Evolutionary conservation across 148 eudicot species (phyloP), one percentile per base, ranked within the genome.

Genomic region (Bassia scoparia): DNA sequence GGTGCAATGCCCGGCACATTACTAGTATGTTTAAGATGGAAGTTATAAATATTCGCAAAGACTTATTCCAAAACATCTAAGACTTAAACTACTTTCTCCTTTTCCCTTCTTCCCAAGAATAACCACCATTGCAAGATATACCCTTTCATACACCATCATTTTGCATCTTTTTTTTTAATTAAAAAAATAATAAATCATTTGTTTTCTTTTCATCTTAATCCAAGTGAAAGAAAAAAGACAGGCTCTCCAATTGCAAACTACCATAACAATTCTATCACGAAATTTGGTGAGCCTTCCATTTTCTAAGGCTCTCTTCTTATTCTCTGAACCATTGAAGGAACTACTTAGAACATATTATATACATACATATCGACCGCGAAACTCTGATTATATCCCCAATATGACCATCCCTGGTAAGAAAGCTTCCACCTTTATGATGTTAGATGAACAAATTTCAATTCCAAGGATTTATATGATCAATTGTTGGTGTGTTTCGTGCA

Each of bases 321-420:
- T 37, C 23, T 50, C n/a, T 34, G 5, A 35, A 16, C 53, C 54
- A 34, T 46, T 2, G 16, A 43, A 23, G 54, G 73, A 67, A 79
- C 79, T 71, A n/a, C 79, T 71, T 70, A 75, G 81, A 71, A 24
- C n/a, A n/a, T n/a, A n/a, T n/a, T n/a, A n/a, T n/a, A n/a, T n/a
- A n/a, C n/a, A n/a, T n/a, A n/a, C n/a, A n/a, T 61, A 60, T 56
- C 43, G 7, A 66, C 7, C 65, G 55, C 70, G 64, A 60, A 48
- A 65, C 48, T 52, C 69, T 37, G 10, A 46, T 26, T 33, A 23
- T 12, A 44, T 18, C 44, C 55, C 24, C 34, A 66, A 30, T 46
- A 68, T 81, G 67, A 55, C 79, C 0, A 62, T 77, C 74, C 73
- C 82, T 79, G 89, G 89, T 86, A 79, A 74, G 9, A 21, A 55